phyloP scores from a whole-genome alignment of 805 yeast genomes.

The Candida boidinii region DNA sequence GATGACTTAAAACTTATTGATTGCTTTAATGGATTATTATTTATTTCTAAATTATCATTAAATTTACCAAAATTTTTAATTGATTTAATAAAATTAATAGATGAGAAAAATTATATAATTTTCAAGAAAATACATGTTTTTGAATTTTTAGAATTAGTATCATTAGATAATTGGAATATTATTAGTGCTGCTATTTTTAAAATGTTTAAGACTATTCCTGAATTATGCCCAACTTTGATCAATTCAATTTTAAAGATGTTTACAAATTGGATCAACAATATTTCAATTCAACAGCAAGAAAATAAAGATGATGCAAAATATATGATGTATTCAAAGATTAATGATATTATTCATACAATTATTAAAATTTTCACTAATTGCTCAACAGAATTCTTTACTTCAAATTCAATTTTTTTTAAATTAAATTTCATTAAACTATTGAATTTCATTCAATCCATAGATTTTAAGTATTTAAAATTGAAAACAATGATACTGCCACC shows the following conservation, averaged over 20 bases:
- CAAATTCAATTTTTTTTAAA: conserved; percentile 3
- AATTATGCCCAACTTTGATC: conserved; percentile 2
- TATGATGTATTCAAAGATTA: conserved; percentile 10
- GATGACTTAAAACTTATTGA: no score
- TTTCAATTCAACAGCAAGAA: neutral
- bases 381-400: neutral
- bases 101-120: no score
- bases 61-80: no score
- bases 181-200: no score
- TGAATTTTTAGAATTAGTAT: no score
- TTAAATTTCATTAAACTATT: conserved; percentile 8
- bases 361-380: conserved; percentile 6
- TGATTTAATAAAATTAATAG: no score
- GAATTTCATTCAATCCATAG: conserved; percentile 10
- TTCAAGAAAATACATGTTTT: no score
- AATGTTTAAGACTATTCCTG: no score
- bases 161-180: no score
- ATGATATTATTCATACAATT: conserved; percentile 4
- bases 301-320: conserved; percentile 6
- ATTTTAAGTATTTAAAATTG: conserved; percentile 13
- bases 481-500: conserved; percentile 30
- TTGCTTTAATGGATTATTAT: conserved; percentile 10
- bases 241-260: conserved; percentile 5
- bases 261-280: conserved; percentile 8
- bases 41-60: conserved; percentile 5